Conservation (phyloP, 352 stramenopile species). For the Phytophthora colocasiae region DNA sequence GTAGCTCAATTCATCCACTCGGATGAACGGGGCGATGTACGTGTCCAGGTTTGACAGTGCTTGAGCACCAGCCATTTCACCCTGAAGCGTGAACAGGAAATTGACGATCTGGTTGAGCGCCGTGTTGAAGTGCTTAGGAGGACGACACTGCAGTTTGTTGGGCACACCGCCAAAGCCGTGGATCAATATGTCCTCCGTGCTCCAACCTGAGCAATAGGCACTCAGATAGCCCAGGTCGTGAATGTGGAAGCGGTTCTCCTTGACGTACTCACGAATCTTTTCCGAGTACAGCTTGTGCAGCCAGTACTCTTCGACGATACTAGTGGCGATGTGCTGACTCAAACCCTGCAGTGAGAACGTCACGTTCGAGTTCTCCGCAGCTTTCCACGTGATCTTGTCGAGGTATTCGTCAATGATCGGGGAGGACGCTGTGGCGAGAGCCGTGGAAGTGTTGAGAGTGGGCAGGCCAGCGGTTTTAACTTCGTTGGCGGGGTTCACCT, state of each 20-base stretch:
- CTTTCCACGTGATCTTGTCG: conserved; percentile 41
- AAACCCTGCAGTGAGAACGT: conserved; percentile 41
- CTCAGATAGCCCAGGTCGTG: conserved; percentile 40
- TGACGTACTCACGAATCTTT: conserved; percentile 31
- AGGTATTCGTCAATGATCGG: conserved; percentile 41
- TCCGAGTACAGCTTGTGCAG: conserved; percentile 39
- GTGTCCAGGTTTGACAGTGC: conserved; percentile 40
- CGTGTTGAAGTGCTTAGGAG: conserved; percentile 41
- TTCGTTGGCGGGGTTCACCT: conserved; percentile 14
- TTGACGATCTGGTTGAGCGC: conserved; percentile 43
- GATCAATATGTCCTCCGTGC: conserved; percentile 39
- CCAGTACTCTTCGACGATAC: conserved; percentile 39
- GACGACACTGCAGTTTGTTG: conserved; percentile 41
- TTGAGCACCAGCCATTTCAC: conserved; percentile 39
- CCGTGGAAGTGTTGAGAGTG: conserved; percentile 24
- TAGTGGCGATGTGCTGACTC: conserved; percentile 41
- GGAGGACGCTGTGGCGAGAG: conserved; percentile 19
- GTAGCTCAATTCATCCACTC: conserved; percentile 38
- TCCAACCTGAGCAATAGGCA: conserved; percentile 41
- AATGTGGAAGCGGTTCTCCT: conserved; percentile 44
- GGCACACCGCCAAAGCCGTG: conserved; percentile 38
- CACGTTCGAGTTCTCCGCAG: conserved; percentile 43
- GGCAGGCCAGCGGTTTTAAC: conserved; percentile 19
- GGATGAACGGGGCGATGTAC: conserved; percentile 41
- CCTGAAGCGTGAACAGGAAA: conserved; percentile 44